phyloP scores from a whole-genome alignment of 768 basidiomycete genomes.

The Boletus insuetus region DNA sequence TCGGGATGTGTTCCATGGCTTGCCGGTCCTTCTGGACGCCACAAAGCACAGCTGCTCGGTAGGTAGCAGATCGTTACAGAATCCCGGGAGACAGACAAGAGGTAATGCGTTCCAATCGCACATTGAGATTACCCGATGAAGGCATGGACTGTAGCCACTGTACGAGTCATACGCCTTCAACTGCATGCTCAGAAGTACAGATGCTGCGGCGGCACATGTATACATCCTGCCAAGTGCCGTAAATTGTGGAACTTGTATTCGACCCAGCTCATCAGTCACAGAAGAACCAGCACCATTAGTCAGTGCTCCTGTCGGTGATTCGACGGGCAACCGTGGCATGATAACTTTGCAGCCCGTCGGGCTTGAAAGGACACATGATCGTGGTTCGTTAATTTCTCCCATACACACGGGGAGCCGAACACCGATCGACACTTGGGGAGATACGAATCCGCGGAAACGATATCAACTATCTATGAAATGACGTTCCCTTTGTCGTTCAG shows the following conservation, averaged over 20 bases:
- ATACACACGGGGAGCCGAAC: constrained; percentile 3
- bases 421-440: constrained; percentile 1
- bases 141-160: neutral
- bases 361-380: constrained; percentile 1
- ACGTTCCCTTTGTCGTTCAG: neutral
- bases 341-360: neutral
- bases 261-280: constrained; percentile 5
- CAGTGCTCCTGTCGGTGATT: constrained; percentile 14
- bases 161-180: neutral
- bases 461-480: neutral
- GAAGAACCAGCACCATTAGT: constrained; percentile 13
- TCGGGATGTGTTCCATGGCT: neutral
- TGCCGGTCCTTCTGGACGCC: constrained; percentile 14
- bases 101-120: neutral
- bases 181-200: neutral
- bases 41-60: constrained; percentile 20
- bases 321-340: neutral
- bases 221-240: constrained; percentile 17
- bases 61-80: neutral
- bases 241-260: constrained; percentile 10
- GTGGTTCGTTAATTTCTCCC: constrained; percentile 1
- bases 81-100: neutral
- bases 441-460: constrained; percentile 10
- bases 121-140: neutral
- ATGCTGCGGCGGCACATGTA: neutral